phyloP scores from a whole-genome alignment of 352 stramenopile genomes.

The Phytopythium mirpurense region DNA sequence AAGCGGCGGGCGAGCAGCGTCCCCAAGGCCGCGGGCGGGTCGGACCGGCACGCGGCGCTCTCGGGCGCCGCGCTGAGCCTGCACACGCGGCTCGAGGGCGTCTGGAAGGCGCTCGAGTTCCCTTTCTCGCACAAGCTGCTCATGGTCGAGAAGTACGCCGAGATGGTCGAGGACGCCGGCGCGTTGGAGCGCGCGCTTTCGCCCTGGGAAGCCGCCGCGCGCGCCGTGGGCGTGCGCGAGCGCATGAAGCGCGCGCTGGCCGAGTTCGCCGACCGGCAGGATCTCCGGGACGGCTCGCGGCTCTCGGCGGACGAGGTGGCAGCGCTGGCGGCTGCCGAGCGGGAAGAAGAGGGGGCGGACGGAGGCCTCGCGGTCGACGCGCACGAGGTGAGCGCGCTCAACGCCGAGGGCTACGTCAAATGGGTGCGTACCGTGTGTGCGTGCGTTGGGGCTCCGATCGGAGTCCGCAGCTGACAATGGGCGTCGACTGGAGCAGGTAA shows the following conservation, averaged over 20 bases:
- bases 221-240: slow-evolving; percentile 42
- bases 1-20: slow-evolving; percentile 14
- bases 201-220: slow-evolving; percentile 37
- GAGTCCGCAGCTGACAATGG: background rate
- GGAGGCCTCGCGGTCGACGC: background rate
- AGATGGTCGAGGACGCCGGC: slow-evolving; percentile 34
- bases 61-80: slow-evolving; percentile 39
- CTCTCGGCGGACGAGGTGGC: slow-evolving; percentile 8
- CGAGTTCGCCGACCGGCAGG: slow-evolving; percentile 28
- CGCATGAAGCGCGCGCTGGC: slow-evolving; percentile 35
- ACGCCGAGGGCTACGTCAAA: background rate
- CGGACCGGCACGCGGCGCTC: slow-evolving; percentile 6
- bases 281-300: slow-evolving; percentile 19
- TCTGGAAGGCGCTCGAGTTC: slow-evolving; percentile 56
- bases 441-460: background rate
- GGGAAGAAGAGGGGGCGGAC: background rate
- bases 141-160: slow-evolving; percentile 64
- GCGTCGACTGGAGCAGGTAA: slow-evolving; percentile 21
- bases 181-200: slow-evolving; percentile 29
- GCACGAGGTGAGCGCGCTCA: background rate
- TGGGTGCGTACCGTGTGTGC: background rate
- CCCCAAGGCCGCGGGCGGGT: slow-evolving; percentile 14
- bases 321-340: slow-evolving; percentile 1
- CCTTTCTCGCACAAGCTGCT: slow-evolving; percentile 51
- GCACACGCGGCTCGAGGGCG: slow-evolving; percentile 44